Evolutionary conservation across 2,329 filamentous ascomycete genomes (phyloP).

Genomic region (Cladosporium sp.): DNA sequence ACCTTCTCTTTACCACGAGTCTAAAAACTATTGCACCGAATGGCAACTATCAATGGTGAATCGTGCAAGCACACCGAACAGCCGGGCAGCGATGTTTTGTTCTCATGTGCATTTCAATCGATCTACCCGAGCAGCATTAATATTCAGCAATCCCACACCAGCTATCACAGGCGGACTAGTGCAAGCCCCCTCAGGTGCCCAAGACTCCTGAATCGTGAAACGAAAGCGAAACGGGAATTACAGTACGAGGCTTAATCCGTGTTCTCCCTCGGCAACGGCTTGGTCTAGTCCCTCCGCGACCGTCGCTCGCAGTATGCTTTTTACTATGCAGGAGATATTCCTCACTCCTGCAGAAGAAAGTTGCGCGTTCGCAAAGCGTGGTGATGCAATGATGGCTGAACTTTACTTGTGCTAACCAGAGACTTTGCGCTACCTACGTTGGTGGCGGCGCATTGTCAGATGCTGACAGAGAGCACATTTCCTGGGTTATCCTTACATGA

Average conservation of each 20-base stretch:
- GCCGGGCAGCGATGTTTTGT: too few relatives aligned
- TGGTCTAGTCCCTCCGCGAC: neutral
- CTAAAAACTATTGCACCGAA: too few relatives aligned
- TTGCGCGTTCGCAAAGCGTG: neutral
- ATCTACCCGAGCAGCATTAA: too few relatives aligned
- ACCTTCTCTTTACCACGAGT: too few relatives aligned
- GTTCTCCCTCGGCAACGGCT: neutral
- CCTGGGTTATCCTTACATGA: neutral
- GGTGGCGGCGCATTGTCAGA: conserved; percentile 1
- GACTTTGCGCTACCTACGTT: conserved; percentile 1
- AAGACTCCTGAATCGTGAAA: neutral
- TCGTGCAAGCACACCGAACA: too few relatives aligned
- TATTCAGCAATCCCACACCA: too few relatives aligned
- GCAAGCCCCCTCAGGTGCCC: neutral
- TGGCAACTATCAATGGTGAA: too few relatives aligned
- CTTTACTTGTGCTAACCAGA: neutral
- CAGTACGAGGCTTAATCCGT: neutral
- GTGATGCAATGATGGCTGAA: conserved; percentile 6
- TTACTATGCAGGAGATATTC: too few relatives aligned
- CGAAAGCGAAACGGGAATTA: neutral
- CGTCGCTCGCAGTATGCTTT: neutral
- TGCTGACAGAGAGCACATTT: conserved; percentile 3
- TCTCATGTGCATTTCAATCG: too few relatives aligned
- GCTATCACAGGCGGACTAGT: too few relatives aligned
- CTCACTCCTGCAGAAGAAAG: neutral